Conservation (phyloP, 257 asterid genomes). For the Thymus quinquecostatus region DNA sequence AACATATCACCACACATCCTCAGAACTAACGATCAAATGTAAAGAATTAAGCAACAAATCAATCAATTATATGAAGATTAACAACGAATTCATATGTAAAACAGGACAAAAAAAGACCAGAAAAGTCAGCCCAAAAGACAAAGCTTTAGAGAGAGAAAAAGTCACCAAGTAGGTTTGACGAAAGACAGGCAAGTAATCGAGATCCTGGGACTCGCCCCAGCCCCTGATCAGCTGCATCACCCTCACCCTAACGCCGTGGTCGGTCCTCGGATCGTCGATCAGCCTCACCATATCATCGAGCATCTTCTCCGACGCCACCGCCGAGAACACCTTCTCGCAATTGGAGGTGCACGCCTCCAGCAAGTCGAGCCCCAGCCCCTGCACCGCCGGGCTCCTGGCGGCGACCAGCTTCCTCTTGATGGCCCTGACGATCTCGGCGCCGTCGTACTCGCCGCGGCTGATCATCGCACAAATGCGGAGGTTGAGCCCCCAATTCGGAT, state of each 20-base stretch:
- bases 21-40: neutral
- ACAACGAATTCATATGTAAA: too few relatives aligned
- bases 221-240: slow-evolving; percentile 85
- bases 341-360: slow-evolving; percentile 86
- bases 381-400: slow-evolving; percentile 52
- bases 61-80: neutral
- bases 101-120: neutral
- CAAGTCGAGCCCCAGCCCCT: slow-evolving; percentile 67
- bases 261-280: slow-evolving; percentile 77
- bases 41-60: slow-evolving; percentile 3
- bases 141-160: slow-evolving; percentile 5
- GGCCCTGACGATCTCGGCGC: slow-evolving; percentile 75
- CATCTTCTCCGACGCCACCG: slow-evolving; percentile 90
- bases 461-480: slow-evolving; percentile 91
- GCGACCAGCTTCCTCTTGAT: slow-evolving; percentile 68
- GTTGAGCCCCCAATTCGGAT: slow-evolving; percentile 91
- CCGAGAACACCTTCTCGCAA: slow-evolving; percentile 89
- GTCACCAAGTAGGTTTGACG: slow-evolving; percentile 76
- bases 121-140: neutral
- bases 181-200: slow-evolving; percentile 82
- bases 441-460: slow-evolving; percentile 64
- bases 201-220: slow-evolving; percentile 90
- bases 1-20: neutral
- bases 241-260: slow-evolving; percentile 64
- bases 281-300: slow-evolving; percentile 87